These are phyloP conservation scores for Hevea brasiliensis DNA, from an alignment of 345 rosid species.

Conservation along the genomic window DNA sequence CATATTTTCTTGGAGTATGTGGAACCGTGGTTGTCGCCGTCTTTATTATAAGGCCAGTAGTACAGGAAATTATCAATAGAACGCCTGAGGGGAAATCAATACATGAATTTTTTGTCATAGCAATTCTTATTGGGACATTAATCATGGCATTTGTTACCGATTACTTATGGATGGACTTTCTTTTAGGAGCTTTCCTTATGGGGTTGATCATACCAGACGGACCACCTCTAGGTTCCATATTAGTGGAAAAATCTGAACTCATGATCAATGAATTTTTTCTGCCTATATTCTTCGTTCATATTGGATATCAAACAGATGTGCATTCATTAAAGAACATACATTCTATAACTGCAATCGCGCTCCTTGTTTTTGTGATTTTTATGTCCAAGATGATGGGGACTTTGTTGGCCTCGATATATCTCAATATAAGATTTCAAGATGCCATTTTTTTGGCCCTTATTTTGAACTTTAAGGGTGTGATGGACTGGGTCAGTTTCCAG, in stretches of 20 bases:
- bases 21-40: neutral
- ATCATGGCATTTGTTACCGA: constrained; percentile 11
- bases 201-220: constrained; percentile 36
- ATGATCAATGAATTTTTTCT: constrained; percentile 23
- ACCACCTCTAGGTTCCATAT: constrained; percentile 31
- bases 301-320: constrained; percentile 15
- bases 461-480: constrained; percentile 23
- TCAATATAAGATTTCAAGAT: constrained; percentile 8
- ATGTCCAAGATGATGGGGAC: constrained; percentile 15
- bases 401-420: constrained; percentile 1
- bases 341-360: neutral
- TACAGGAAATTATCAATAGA: constrained; percentile 3
- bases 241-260: constrained; percentile 29
- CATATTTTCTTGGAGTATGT: neutral
- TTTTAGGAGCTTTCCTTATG: constrained; percentile 14
- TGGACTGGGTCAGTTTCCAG: neutral
- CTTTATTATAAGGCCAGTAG: neutral
- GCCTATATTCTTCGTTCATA: constrained; percentile 23
- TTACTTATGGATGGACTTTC: neutral
- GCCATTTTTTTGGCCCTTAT: constrained; percentile 24
- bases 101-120: neutral
- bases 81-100: constrained; percentile 31
- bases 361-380: neutral
- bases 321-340: neutral
- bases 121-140: constrained; percentile 12